Evolutionary conservation across 2,329 filamentous ascomycete genomes (phyloP), one percentile per base, ranked within the genome.

Genomic region (Aaosphaeria pasadenensis): DNA sequence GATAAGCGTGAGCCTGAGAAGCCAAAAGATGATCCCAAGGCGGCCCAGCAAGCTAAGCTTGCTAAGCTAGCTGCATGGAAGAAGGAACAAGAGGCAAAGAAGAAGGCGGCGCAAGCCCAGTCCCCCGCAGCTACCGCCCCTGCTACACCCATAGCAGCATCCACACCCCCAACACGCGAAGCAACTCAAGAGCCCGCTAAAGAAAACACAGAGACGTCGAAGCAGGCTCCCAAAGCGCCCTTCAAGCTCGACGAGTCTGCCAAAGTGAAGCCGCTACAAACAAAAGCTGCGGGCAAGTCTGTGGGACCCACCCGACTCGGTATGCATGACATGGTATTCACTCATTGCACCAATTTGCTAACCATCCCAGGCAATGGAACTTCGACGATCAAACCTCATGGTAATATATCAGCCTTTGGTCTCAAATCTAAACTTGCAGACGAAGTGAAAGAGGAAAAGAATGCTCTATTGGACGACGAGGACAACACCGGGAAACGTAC

Each of bases 51-150:
- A n/a, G 59, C 55, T 17, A 65, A 59, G 54, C 53, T 59, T 13
- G 89, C 89, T 30, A 91, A 89, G 66, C 74, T 95, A 30, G 89
- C 92, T 67, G 88, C 89, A 48, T 96, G 91, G 91, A 96, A 96
- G 73, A 88, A 90, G 71, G 92, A 91, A 32, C 24, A 89, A 36
- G 9, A 36, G n/a, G 86, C 86, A 59, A 81, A 81, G 53, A 89
- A 89, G 66, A 83, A 88, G 85, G 83, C 61, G 82, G 58, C 58
- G 44, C 59, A 87, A 59, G 79, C 85, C 24, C 50, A 55, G 38
- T 64, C 62, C 7, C 55, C 61, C 6, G 45, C 52, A 86, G 60
- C 83, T 87, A 69, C 89, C 88, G 78, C 88, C 87, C 67, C 84
- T 83, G 65, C 89, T 82, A 63, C 61, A 3, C 52, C 55, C 33